Evolutionary conservation across 495 filamentous ascomycete species (phyloP), one percentile per base, ranked within the genome.

Genomic region (Cercophora scortea): DNA sequence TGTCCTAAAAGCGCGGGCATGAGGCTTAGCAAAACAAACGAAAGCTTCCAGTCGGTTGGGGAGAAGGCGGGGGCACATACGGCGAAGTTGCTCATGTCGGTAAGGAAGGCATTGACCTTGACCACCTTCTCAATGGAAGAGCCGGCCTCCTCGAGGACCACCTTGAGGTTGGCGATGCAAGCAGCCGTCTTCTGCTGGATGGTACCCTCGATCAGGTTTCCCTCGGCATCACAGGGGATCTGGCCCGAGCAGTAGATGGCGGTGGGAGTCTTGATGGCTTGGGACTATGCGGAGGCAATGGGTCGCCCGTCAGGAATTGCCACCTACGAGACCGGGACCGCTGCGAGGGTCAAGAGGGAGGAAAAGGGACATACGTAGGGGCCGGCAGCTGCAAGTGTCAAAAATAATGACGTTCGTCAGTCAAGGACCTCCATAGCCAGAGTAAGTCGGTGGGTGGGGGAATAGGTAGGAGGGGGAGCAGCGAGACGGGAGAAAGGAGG

Each of bases 221-320:
- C 90, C 48, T 79, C 58, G 57, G 80, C 71, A 64, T 90, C 86
- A 55, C 86, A 85, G 56, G 90, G 92, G 59, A 96, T 90, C 69
- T 93, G 90, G 64, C 92, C 92, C 6, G 92, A 96, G 73, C 90
- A 85, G 78, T 88, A 97, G 75, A 96, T 85, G 59, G 84, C 77
- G 45, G 79, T 79, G 51, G 88, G 83, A 50, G 90, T 90, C 58
- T 82, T 83, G 74, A 95, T 86, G 60, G 89, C 89, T 76, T 96
- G 92, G 61, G 90, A 89, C 88, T 95, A 50, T 25, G 25, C 25
- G 25, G 2, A 5, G 25, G 25, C 25, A 25, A 25, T 25, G 15
- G 13, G 36, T 38, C 2, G 13, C 42, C 16, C 17, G 36, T 61
- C 43, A 61, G 54, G 38, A 45, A 8, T 52, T 38, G 44, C 13